A percentile compares a stretch with the other conserved stretches of the same genome.
Conservation (phyloP, 2,329 filamentous ascomycete genomes). For the Amphichorda felina region DNA sequence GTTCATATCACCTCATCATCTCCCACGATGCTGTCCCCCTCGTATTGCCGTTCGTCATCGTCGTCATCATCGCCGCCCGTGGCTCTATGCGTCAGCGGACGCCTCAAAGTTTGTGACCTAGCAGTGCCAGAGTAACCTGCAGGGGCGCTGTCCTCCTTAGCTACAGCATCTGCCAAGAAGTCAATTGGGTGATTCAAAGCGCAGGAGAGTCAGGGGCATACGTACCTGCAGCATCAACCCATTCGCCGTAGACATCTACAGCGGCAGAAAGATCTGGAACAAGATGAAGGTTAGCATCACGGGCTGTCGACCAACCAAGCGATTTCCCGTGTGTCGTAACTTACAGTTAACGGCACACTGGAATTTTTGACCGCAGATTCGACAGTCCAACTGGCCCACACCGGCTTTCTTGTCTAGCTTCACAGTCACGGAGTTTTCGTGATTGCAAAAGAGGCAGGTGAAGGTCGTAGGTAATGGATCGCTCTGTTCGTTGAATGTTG, state of each 20-base stretch:
- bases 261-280: conserved; percentile 68
- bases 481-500: conserved; percentile 27
- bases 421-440: conserved; percentile 83
- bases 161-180: conserved; percentile 30
- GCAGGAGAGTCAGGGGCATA: not conserved
- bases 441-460: conserved; percentile 96
- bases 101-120: conserved; percentile 7
- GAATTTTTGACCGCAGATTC: conserved; percentile 86
- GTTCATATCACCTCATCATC: conserved; percentile 36
- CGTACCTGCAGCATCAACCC: conserved; percentile 76
- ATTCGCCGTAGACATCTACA: conserved; percentile 95
- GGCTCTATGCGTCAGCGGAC: conserved; percentile 1
- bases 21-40: conserved; percentile 37
- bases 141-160: conserved; percentile 28
- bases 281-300: conserved; percentile 6
- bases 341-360: conserved; percentile 88
- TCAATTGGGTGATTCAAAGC: too few relatives aligned
- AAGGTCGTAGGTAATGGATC: conserved; percentile 74
- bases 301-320: too few relatives aligned
- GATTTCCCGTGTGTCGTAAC: conserved; percentile 13
- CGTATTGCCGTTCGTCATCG: conserved; percentile 39
- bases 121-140: conserved; percentile 15
- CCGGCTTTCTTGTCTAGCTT: conserved; percentile 91
- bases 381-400: conserved; percentile 76
- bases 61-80: conserved; percentile 24